Base-by-base conservation (phyloP, 257 asterid species). In the Solanum clarkiae region DNA sequence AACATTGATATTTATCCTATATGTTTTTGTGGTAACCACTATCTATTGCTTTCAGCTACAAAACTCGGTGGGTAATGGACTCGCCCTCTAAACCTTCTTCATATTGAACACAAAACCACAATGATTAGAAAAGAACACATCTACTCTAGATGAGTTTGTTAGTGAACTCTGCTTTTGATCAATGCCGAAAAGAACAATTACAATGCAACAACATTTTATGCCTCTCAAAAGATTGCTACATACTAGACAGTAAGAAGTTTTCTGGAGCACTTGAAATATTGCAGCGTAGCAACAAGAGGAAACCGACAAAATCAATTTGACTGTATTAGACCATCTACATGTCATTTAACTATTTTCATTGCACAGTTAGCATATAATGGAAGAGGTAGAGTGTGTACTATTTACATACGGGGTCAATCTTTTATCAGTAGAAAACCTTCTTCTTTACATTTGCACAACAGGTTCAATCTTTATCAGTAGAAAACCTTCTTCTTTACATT, bases 381-480 rank as follows among this genome's bases (percentile, higher is more conserved):
- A 70, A 42, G 80, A 70, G 80, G 55, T 70, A 70, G 80, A 70
- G 32, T 3, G 10, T 42, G 18, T 42, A 20, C 55, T 70, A 70
- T 70, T 42, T 70, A 70, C 80, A 70, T 70, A 18, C 6, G 3
- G 80, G 54, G 20, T 70, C 55, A 70, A 80, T 84, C 55, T 40
- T 63, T 87, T 86, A 88, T 32, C 86, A 84, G 49, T 85, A 75
- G 81, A 84, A 84, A 66, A 81, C 86, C 66, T 74, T 85, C 89
- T 54, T 84, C 63, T 29, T 84, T 84, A 83, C 80, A 44, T 53
- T 85, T 68, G 57, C 80, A 8, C 86, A 4, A 36, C 40, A 36
- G 80, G 54, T 42, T 70, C 55, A 70, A 80, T 84, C 55, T 40
- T 63, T 87, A 88, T 32, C 86, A 84, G 49, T 85, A 75, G 81